Evolutionary conservation across 495 filamentous ascomycete species (phyloP), one percentile per base, ranked within the genome.

Genomic region (Rostrohypoxylon terebratum): DNA sequence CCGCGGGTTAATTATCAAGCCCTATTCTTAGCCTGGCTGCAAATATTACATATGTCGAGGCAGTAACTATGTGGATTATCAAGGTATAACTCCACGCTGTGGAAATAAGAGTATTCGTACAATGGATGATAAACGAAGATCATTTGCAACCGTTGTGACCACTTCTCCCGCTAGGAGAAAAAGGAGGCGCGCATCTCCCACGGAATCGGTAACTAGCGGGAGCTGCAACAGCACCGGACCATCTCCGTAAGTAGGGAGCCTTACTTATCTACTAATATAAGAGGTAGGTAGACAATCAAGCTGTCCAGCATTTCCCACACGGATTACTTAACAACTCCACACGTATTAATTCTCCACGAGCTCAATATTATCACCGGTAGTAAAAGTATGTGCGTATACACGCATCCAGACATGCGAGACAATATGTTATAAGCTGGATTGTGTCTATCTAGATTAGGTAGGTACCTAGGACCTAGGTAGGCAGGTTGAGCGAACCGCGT

Each of bases 401-500:
- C 18, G 31, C 16, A n/a, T n/a, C 28, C 2, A 28, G 28, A 3
- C 28, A 55, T n/a, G 1, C 31, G 51, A 47, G 38, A 25, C 3
- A 23, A 48, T 14, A 33, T 54, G 18, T 38, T 59, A 58, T 28
- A 28, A 28, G 53, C 28, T 40, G 45, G 53, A 38, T 33, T 25
- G n/a, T 38, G 23, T 47, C 48, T 33, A 50, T 16, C 34, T 68
- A 62, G 51, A 31, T 31, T 48, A 18, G 44, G 18, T 36, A 62
- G 42, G 28, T 28, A n/a, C n/a, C n/a, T n/a, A n/a, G n/a, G n/a
- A n/a, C n/a, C n/a, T 48, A 18, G 44, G 18, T 36, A 62, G 42
- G 28, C 6, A 62, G 42, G 42, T 62, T 57, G 58, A 58, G 48
- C 42, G 31, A 69, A 63, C 66, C 50, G 66, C 53, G 54, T 55